These are phyloP conservation scores for Aspergillus piperis DNA, from an alignment of 2,329 filamentous ascomycete genomes.

Conservation along the genomic window DNA sequence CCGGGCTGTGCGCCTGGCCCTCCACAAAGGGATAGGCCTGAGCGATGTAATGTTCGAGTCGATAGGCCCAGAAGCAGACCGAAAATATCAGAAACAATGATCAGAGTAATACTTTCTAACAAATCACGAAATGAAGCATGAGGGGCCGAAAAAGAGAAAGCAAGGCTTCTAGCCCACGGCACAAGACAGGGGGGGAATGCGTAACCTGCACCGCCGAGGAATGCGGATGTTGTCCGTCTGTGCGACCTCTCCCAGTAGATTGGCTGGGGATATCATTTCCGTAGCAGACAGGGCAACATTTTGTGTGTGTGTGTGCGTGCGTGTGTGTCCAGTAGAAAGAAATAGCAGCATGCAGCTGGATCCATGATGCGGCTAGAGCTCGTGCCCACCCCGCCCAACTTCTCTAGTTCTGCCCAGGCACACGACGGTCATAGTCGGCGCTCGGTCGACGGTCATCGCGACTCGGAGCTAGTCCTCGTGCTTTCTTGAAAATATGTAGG, in stretches of 20 bases:
- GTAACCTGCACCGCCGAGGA: constrained; percentile 2
- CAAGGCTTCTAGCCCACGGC: neutral
- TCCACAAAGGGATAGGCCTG: no score
- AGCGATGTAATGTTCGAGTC: no score
- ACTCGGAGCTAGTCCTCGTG: neutral
- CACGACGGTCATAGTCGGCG: neutral
- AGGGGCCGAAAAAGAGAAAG: neutral
- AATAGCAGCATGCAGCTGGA: neutral
- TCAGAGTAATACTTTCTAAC: no score
- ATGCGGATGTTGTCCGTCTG: constrained; percentile 6
- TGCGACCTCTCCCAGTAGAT: neutral
- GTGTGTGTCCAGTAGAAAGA: no score
- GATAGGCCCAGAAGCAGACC: neutral
- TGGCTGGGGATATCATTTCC: constrained; percentile 8
- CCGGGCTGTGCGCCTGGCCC: neutral
- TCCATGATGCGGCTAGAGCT: constrained; percentile 1
- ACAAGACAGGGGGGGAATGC: neutral
- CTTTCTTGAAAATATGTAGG: neutral
- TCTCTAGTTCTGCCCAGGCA: neutral
- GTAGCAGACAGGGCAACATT: neutral
- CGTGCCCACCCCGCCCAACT: neutral
- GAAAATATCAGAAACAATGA: neutral
- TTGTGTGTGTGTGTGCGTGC: no score
- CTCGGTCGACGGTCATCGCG: neutral
- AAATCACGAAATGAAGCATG: neutral